phyloP scores from a whole-genome alignment of 495 filamentous ascomycete species.

The Cairneyella variabilis region DNA sequence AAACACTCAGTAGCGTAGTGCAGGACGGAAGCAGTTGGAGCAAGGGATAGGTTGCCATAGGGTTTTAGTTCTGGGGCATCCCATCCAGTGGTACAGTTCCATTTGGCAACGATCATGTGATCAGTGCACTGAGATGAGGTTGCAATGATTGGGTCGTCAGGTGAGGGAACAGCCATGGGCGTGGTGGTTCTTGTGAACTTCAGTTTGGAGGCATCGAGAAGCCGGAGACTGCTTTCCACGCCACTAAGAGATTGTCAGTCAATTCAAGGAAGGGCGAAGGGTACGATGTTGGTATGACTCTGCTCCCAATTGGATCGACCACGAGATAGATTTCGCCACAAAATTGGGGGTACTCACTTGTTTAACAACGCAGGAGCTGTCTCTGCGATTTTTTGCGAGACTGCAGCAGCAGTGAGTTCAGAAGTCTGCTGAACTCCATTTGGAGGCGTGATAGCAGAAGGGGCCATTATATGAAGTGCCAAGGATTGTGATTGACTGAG shows the following conservation, averaged over 20 bases:
- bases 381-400: slow-evolving; percentile 22
- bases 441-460: slow-evolving; percentile 27
- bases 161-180: slow-evolving; percentile 64
- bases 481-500: background rate
- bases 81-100: slow-evolving; percentile 71
- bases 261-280: too few species aligned
- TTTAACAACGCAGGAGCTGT: slow-evolving; percentile 10
- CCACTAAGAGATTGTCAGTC: slow-evolving; percentile 8
- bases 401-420: slow-evolving; percentile 24
- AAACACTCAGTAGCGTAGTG: slow-evolving; percentile 94
- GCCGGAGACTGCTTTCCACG: background rate
- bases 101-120: slow-evolving; percentile 77
- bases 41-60: slow-evolving; percentile 74
- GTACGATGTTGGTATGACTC: too few species aligned
- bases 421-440: slow-evolving; percentile 19
- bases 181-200: slow-evolving; percentile 61
- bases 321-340: too few species aligned
- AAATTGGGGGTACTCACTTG: background rate
- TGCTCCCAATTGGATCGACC: too few species aligned
- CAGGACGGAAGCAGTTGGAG: slow-evolving; percentile 79
- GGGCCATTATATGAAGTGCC: slow-evolving; percentile 20
- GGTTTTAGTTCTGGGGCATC: slow-evolving; percentile 71
- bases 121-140: slow-evolving; percentile 68
- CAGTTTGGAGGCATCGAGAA: slow-evolving; percentile 70
- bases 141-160: slow-evolving; percentile 41